phyloP scores from a whole-genome alignment of 805 yeast species.

The Metschnikowia gruessii region DNA sequence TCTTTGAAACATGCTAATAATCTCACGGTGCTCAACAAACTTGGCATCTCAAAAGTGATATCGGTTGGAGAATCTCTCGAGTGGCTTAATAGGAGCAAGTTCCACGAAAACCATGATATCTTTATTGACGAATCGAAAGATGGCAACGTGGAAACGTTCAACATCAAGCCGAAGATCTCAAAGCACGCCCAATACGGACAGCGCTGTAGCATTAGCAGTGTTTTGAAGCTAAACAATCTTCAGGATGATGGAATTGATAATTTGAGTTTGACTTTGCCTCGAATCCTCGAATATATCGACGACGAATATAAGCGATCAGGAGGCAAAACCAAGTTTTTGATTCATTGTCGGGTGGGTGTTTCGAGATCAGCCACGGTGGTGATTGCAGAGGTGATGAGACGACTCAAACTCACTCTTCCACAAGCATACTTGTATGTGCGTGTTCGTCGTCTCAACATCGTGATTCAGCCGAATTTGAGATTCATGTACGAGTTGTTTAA shows the following conservation, averaged over 20 bases:
- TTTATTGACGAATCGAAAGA: constrained; percentile 23
- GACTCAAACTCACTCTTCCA: constrained; percentile 63
- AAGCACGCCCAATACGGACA: not conserved
- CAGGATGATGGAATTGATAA: constrained; percentile 93
- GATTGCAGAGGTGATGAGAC: constrained; percentile 89
- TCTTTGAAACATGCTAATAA: constrained; percentile 78
- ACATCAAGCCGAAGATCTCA: constrained; percentile 16
- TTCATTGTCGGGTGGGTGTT: constrained; percentile 95
- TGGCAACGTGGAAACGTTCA: constrained; percentile 33
- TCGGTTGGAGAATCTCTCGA: constrained; percentile 80
- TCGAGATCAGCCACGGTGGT: constrained; percentile 94
- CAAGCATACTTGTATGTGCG: constrained; percentile 86
- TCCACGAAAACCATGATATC: constrained; percentile 26
- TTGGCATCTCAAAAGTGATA: constrained; percentile 72
- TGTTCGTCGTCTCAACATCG: constrained; percentile 83
- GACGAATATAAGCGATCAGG: constrained; percentile 18
- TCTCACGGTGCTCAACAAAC: constrained; percentile 53
- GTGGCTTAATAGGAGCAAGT: constrained; percentile 51
- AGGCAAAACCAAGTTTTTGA: constrained; percentile 41
- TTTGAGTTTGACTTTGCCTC: constrained; percentile 56
- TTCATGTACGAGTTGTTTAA: constrained; percentile 78
- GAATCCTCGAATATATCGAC: constrained; percentile 65
- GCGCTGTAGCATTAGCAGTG: constrained; percentile 35
- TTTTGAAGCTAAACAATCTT: constrained; percentile 65
- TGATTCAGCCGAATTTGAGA: constrained; percentile 89